Evolutionary conservation across 2,329 filamentous ascomycete species (phyloP).

Genomic region (Paracoccidioides lutzii): DNA sequence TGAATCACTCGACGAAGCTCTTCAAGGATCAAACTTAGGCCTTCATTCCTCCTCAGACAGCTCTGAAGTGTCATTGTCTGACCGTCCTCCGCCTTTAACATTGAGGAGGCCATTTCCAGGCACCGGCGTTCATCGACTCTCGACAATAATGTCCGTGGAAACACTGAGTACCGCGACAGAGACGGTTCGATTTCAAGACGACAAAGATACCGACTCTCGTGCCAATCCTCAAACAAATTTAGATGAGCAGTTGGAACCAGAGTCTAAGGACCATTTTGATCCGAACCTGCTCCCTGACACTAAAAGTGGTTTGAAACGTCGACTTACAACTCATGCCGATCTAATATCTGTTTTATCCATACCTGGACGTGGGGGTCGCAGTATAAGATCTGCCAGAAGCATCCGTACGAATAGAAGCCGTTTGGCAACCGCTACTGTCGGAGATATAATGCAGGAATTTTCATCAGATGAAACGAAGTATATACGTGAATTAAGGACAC

Average conservation of each 20-base stretch:
- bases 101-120: slow-evolving; percentile 38
- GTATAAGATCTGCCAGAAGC: slow-evolving; percentile 64
- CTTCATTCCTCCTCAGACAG: slow-evolving; percentile 23
- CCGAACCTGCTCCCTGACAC: slow-evolving; percentile 34
- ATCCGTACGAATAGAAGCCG: slow-evolving; percentile 60
- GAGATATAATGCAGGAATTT: slow-evolving; percentile 69
- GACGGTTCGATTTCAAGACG: background rate
- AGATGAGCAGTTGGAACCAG: slow-evolving; percentile 17
- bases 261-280: slow-evolving; percentile 37
- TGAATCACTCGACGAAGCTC: slow-evolving; percentile 16
- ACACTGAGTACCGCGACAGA: slow-evolving; percentile 28
- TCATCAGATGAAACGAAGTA: slow-evolving; percentile 76
- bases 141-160: slow-evolving; percentile 47
- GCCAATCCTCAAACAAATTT: slow-evolving; percentile 6
- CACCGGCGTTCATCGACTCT: slow-evolving; percentile 41
- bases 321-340: slow-evolving; percentile 83
- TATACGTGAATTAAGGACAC: slow-evolving; percentile 74
- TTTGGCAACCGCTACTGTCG: slow-evolving; percentile 53
- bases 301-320: slow-evolving; percentile 49
- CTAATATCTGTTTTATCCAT: slow-evolving; percentile 81
- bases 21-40: slow-evolving; percentile 16
- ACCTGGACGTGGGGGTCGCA: slow-evolving; percentile 45
- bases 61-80: slow-evolving; percentile 26
- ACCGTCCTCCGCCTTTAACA: slow-evolving; percentile 28
- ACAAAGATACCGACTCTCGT: background rate